A percentile compares a stretch with the other conserved stretches of the same genome.
phyloP scores from a whole-genome alignment of 331 rosid species.

The Telfairia occidentalis region DNA sequence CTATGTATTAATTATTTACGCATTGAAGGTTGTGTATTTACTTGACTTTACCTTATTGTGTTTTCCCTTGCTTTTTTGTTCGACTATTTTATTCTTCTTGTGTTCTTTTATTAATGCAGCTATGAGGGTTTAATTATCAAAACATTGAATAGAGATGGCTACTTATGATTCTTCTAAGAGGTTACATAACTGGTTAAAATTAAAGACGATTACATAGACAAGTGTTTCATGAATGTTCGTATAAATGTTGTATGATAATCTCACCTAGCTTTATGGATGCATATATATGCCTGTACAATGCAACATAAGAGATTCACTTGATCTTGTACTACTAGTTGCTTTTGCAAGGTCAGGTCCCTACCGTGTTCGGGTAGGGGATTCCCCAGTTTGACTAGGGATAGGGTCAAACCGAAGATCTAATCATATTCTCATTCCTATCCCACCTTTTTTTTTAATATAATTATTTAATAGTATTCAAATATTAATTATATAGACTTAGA shows the following conservation, averaged over 20 bases:
- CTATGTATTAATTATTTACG: not conserved
- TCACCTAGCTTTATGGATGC: slow-evolving; percentile 13
- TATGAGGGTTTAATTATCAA: slow-evolving; percentile 87
- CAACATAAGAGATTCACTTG: slow-evolving; percentile 90
- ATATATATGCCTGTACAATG: slow-evolving; percentile 18
- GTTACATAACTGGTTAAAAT: slow-evolving; percentile 82
- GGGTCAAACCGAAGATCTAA: no score
- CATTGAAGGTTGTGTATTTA: not conserved
- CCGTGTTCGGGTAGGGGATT: no score
- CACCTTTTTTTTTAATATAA: no score
- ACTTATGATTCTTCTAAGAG: slow-evolving; percentile 86
- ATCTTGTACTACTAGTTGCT: slow-evolving; percentile 94
- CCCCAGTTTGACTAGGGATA: no score
- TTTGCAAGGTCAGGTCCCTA: no score
- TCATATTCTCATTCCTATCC: no score
- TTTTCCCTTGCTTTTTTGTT: not conserved
- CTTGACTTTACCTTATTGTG: not conserved
- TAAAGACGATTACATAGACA: slow-evolving; percentile 86
- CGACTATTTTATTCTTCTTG: not conserved
- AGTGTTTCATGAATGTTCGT: slow-evolving; percentile 3
- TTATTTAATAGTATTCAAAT: no score
- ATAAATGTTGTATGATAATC: slow-evolving; percentile 8
- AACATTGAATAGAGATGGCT: slow-evolving; percentile 70
- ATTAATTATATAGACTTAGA: no score
- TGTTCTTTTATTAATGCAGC: slow-evolving; percentile 31